Base-by-base conservation (phyloP, 2,329 filamentous ascomycete species). In the Didymella keratinophila region DNA sequence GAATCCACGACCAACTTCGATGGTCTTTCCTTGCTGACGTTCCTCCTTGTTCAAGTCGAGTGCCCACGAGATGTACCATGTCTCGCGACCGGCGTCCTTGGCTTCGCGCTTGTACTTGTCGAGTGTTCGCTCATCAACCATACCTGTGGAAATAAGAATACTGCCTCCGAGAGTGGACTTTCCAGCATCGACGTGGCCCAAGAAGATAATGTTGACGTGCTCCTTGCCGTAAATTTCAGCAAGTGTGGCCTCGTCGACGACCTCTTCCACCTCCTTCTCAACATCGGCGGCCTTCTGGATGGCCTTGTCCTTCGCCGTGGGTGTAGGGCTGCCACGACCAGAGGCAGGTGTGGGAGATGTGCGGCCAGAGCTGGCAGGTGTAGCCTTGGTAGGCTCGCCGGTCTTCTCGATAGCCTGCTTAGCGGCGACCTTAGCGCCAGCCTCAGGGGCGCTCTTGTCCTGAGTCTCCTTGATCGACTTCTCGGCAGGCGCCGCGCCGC, bases 51-150 rank as follows among this genome's bases (percentile, higher is more conserved):
- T 99, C 78, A 98, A 78, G 84, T 99, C 95, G 70, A 99, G 86
- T 61, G 93, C 96, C 95, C 96, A 99, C 42, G 95, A 99, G 21
- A 99, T 85, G 78, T 98, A 99, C 95, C 95, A 99, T 3, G 94
- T 96, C 81, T 98, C 95, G 82, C 93, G 91, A 52, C 95, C 95
- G 65, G 95, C 85, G 11, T 98, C 95, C 83, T 97, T 98, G 49
- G 95, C 94, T 72, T 99, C 96, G 69, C 87, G 88, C 65, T 76
- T 74, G 84, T 97, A 97, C 81, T 99, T 99, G 52, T 99, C 95
- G 84, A 99, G 87, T 34, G 95, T 99, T 76, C 95, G 88, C 80
- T 99, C 93, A 73, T 99, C 96, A n/a, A 99, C 95, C 95, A 98
- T 99, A 60, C 95, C 95, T 5, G 94, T 97, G 51, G 87, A 88